Base-by-base conservation (phyloP, 352 stramenopile genomes). In the Hyphochytrium catenoides region DNA sequence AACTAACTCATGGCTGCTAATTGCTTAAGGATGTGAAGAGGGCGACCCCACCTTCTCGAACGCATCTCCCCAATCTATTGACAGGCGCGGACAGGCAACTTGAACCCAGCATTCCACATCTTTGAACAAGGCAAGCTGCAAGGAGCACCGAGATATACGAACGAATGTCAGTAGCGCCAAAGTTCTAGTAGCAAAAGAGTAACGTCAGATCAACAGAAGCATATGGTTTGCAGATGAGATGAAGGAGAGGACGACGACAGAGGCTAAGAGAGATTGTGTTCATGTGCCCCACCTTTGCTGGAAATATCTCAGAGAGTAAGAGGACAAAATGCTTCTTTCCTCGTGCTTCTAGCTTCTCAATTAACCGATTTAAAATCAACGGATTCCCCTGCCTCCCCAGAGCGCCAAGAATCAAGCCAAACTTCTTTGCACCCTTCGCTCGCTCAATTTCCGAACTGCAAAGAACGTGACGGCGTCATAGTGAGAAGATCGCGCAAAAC, bases 21-120 rank as follows among this genome's bases (percentile, higher is more conserved):
- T 14, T 14, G 39, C 15, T 15, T 14, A 32, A 44, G n/a, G 43
- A 15, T 33, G 14, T 11, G 14, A 27, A 3, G 36, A 5, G 22
- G 7, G 8, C 17, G 23, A 4, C 9, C 26, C 2, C 28, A 76
- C 69, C 56, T 89, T 91, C 17, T 54, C 53, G 39, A 98, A 95
- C 26, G 79, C 77, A 45, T 95, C 89, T 35, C 91, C 91, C 92
- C 92, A 99, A 53, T 99, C 92, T 24, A 99, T 92, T 17, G 76
- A 95, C 9, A 99, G 60, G 9, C 92, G 62, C 3, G 92, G 91
- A 52, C 92, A 99, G 12, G 91, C 88, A 28, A 99, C 77, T 57
- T 99, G 92, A 31, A 99, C 90, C 88, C 88, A 99, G 5, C 78
- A 87, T 37, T 96, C 78, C 7, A 95, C 67, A 30, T 79, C 59